A percentile compares a stretch with the other conserved stretches of the same genome.
These are phyloP conservation scores for Purpureocillium takamizusanense DNA, from an alignment of 2,329 filamentous ascomycete genomes.

Conservation along the genomic window DNA sequence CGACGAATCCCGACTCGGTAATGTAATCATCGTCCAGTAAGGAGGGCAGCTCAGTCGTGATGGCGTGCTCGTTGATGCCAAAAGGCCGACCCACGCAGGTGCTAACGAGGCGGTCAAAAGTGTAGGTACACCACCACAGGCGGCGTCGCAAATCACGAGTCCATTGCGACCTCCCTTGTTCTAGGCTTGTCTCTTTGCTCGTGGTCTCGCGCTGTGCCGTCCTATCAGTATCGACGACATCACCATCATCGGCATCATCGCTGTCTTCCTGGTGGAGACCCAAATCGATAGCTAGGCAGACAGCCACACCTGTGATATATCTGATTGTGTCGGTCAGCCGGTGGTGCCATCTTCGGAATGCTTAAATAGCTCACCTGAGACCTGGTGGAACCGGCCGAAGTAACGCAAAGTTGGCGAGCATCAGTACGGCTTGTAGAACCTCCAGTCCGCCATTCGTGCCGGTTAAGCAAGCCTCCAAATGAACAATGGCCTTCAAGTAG, in stretches of 20 bases:
- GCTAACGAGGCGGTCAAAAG: slow-evolving; percentile 82
- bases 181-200: slow-evolving; percentile 25
- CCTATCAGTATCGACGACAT: no score
- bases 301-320: slow-evolving; percentile 90
- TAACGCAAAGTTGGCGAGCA: slow-evolving; percentile 84
- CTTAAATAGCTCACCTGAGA: slow-evolving; percentile 53
- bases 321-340: no score
- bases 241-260: slow-evolving; percentile 16
- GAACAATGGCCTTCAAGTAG: no score
- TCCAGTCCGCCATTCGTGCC: slow-evolving; percentile 79
- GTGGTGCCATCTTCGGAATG: no score
- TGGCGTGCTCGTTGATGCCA: slow-evolving; percentile 85
- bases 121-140: slow-evolving; percentile 96
- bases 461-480: slow-evolving; percentile 70
- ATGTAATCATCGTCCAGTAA: slow-evolving; percentile 63
- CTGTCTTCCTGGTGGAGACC: slow-evolving; percentile 90
- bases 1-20: no score
- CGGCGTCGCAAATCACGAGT: slow-evolving; percentile 75
- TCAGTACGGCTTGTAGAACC: slow-evolving; percentile 82
- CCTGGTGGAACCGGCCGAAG: slow-evolving; percentile 84
- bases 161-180: slow-evolving; percentile 65
- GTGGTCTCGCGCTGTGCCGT: slow-evolving; percentile 8
- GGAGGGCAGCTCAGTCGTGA: slow-evolving; percentile 90
- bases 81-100: slow-evolving; percentile 89
- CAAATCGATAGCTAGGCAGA: slow-evolving; percentile 79